Conservation (phyloP, 208 protist genomes). For the Leptomonas pyrrhocoris region DNA sequence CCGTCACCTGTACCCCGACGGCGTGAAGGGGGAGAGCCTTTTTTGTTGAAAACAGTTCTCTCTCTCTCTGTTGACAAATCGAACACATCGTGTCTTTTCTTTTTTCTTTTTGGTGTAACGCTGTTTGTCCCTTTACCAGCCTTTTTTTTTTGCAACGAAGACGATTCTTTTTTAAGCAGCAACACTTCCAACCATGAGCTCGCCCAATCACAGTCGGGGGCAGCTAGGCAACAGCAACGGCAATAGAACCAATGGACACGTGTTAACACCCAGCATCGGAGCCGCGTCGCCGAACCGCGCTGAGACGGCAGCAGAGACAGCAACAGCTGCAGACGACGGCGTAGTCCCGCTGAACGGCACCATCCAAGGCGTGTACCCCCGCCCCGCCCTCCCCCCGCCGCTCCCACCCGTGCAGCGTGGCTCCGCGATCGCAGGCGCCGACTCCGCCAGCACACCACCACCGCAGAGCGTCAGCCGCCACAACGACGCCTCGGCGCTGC, state of each 20-base stretch:
- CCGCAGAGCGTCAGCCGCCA: background rate
- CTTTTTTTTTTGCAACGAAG: no score
- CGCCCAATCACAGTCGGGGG: constrained; percentile 23
- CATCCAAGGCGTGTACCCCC: constrained; percentile 27
- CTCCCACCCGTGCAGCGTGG: constrained; percentile 39
- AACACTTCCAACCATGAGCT: constrained; percentile 21
- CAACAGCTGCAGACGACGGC: constrained; percentile 7
- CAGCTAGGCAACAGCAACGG: constrained; percentile 17
- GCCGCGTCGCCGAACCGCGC: no score
- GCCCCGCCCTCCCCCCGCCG: constrained; percentile 28
- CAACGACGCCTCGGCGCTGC: constrained; percentile 5
- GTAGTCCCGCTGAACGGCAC: constrained; percentile 23
- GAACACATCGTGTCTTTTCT: no score
- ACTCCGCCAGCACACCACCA: constrained; percentile 1
- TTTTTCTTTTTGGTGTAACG: no score
- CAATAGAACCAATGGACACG: constrained; percentile 1
- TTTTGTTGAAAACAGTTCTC: no score
- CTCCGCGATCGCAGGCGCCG: background rate
- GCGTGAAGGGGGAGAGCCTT: no score
- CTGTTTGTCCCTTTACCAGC: no score
- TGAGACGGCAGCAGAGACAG: background rate
- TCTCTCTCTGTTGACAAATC: no score
- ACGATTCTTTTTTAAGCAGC: no score
- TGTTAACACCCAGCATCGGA: constrained; percentile 7
- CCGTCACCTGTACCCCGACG: no score